Evolutionary conservation across 805 yeast species (phyloP), one percentile per base, ranked within the genome.

Genomic region (Cyberlindnera bimundalis): DNA sequence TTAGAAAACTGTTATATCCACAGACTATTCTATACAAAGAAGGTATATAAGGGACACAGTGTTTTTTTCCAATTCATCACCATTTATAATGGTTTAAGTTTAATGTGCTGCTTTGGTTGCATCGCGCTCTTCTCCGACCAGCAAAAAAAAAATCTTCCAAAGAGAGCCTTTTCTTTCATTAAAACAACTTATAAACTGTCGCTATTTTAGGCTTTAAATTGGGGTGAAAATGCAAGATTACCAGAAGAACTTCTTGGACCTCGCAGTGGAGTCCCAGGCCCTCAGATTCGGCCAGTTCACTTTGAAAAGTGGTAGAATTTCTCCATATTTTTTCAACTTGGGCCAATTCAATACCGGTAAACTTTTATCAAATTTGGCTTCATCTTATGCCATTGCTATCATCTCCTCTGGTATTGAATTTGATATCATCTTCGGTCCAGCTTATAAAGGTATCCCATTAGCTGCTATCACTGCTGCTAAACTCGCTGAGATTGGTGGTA

Each of bases 271-370:
- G 53, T 76, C 84, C 41, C 69, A 82, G 52, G 96, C 97, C 13
- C 74, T 91, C 54, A 79, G 81, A 59, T 93, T 91, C 61, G 98
- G 98, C 38, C 64, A 73, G 37, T 91, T 87, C 74, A 88, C 95
- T 12, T 74, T 91, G 61, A 91, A 91, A 64, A 83, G 95, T 2
- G 98, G 98, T 18, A 79, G 99, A 55, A 66, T 70, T 43, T 90
- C 97, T n/a, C 99, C 99, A 37, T 91, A 93, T 65, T 91, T 93
- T 59, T 90, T 91, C 77, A 90, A 90, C 67, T 67, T 88, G 65
- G 98, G 97, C n/a, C 73, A 82, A 42, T 88, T 91, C 76, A 76
- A 76, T 65, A 79, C 88, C 7, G 96, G 96, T 28, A 76, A 75
- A 50, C 73, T 84, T 43, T 71, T 91, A 46, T 78, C 87, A n/a